phyloP scores from a whole-genome alignment of 2,329 filamentous ascomycete genomes.

The Rhinocladiella similis region DNA sequence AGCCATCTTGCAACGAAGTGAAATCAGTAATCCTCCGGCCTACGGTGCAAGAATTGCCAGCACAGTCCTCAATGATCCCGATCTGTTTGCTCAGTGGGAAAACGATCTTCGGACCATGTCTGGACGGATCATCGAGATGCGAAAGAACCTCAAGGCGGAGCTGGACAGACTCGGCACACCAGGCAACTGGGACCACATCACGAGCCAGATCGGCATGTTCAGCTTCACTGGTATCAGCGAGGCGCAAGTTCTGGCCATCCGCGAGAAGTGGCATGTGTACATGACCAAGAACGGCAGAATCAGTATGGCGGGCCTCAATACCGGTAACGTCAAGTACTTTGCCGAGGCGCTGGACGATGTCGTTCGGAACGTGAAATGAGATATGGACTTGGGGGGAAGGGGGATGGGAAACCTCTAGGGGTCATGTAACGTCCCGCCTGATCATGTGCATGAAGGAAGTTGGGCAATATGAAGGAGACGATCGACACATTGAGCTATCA shows the following conservation, averaged over 20 bases:
- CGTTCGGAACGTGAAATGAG: constrained; percentile 48
- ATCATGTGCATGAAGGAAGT: no score
- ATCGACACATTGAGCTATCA: no score
- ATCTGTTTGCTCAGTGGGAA: constrained; percentile 88
- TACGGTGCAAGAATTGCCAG: constrained; percentile 90
- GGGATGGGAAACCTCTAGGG: no score
- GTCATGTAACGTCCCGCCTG: no score
- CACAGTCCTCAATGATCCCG: constrained; percentile 76
- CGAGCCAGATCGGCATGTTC: constrained; percentile 99
- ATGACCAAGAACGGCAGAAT: constrained; percentile 95
- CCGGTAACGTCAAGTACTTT: constrained; percentile 88
- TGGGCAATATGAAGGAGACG: no score
- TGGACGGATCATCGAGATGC: constrained; percentile 91
- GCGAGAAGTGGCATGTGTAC: constrained; percentile 52
- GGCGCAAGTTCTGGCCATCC: constrained; percentile 7
- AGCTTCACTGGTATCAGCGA: constrained; percentile 61
- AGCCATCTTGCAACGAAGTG: constrained; percentile 89
- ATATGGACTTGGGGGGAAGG: no score
- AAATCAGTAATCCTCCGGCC: constrained; percentile 95
- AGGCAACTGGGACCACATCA: constrained; percentile 94
- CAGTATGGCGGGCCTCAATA: constrained; percentile 97
- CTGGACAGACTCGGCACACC: constrained; percentile 84
- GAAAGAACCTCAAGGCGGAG: constrained; percentile 71
- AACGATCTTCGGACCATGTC: constrained; percentile 91
- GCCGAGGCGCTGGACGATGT: constrained; percentile 86